Conservation (phyloP, 2,329 filamentous ascomycete species). For the Cryphonectria japonica region DNA sequence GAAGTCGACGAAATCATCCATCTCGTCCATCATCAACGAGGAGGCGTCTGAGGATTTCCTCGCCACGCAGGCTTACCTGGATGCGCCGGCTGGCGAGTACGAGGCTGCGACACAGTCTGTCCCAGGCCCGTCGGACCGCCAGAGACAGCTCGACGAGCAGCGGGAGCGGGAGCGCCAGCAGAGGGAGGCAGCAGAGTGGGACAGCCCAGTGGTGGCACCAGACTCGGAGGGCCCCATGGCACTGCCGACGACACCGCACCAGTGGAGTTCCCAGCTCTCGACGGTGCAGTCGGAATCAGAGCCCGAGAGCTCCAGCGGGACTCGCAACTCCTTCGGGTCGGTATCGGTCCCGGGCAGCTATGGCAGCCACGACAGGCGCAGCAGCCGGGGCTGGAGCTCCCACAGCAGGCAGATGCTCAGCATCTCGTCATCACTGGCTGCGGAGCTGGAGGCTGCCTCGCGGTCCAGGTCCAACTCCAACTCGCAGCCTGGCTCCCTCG, state of each 20-base stretch:
- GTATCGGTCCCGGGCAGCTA: conserved; percentile 24
- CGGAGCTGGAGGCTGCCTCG: conserved; percentile 46
- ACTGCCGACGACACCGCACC: conserved; percentile 54
- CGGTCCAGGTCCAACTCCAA: conserved; percentile 44
- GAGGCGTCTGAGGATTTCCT: conserved; percentile 48
- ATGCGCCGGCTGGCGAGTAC: conserved; percentile 36
- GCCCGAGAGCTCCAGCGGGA: conserved; percentile 50
- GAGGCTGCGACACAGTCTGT: conserved; percentile 26
- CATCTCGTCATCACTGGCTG: conserved; percentile 58
- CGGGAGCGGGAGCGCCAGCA: conserved; percentile 24
- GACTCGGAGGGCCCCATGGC: conserved; percentile 42
- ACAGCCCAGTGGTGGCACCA: conserved; percentile 33
- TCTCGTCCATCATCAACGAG: conserved; percentile 58
- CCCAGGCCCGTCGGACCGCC: conserved; percentile 29
- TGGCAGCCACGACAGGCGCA: conserved; percentile 46
- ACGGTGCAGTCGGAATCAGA: conserved; percentile 68
- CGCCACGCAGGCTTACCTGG: conserved; percentile 45
- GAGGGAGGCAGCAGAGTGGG: conserved; percentile 27
- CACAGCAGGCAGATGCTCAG: conserved; percentile 61
- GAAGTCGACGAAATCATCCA: conserved; percentile 58
- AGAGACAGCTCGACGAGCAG: conserved; percentile 28
- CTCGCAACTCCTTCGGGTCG: conserved; percentile 50
- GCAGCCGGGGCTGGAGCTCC: conserved; percentile 50
- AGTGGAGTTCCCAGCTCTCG: conserved; percentile 68
- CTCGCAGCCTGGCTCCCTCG: conserved; percentile 51